These are phyloP conservation scores for Mucor sp. DNA, from an alignment of 371 early-diverging fungal genomes.

Conservation along the genomic window DNA sequence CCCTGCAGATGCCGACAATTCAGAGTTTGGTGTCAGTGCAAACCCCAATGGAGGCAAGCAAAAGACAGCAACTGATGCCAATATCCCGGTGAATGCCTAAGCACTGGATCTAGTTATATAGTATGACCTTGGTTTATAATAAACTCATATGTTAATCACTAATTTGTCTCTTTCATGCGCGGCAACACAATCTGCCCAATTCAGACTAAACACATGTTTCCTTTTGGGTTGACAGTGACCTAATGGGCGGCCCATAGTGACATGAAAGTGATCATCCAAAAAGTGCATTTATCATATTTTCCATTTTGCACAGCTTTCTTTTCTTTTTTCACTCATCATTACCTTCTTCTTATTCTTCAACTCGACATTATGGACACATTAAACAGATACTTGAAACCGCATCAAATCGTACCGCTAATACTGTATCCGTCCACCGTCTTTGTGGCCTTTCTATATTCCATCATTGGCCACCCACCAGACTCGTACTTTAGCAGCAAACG, in stretches of 20 bases:
- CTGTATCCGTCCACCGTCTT: slow-evolving; percentile 35
- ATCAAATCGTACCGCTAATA: slow-evolving; percentile 29
- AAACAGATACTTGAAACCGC: slow-evolving; percentile 26
- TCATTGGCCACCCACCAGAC: slow-evolving; percentile 31
- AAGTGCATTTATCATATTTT: neutral
- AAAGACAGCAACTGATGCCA: neutral
- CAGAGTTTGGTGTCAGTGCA: neutral
- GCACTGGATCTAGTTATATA: no score
- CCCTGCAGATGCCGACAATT: neutral
- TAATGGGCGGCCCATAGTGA: neutral
- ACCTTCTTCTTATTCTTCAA: neutral
- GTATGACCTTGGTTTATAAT: no score
- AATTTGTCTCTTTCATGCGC: neutral
- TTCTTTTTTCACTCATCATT: no score
- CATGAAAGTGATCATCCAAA: neutral
- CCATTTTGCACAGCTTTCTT: neutral
- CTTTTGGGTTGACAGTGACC: neutral
- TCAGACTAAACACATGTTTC: neutral
- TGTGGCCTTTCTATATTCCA: slow-evolving; percentile 30
- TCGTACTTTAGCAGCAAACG: slow-evolving; percentile 69
- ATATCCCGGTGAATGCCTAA: neutral
- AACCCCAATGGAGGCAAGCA: neutral
- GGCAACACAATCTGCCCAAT: neutral
- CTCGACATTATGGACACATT: slow-evolving; percentile 9
- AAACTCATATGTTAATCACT: no score